These are phyloP conservation scores for Carpinus fangiana DNA, from an alignment of 306 rosid species.

Conservation along the genomic window DNA sequence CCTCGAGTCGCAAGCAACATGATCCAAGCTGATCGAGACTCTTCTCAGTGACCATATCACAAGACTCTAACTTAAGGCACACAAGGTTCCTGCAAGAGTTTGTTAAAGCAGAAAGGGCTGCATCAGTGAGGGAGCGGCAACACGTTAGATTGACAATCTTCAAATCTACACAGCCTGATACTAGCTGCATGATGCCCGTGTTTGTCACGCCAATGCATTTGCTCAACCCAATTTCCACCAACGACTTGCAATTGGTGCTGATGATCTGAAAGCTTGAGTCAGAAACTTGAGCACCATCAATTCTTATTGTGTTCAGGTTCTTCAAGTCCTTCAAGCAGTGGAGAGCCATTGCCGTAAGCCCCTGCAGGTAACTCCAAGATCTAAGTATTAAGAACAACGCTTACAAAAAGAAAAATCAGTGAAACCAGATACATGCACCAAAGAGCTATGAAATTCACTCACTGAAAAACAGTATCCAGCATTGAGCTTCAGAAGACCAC, in stretches of 20 bases:
- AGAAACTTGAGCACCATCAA: slow-evolving; percentile 54
- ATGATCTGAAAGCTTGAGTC: slow-evolving; percentile 43
- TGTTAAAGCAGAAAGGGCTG: slow-evolving; percentile 47
- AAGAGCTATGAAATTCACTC: slow-evolving; percentile 30
- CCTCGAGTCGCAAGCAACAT: slow-evolving; percentile 48
- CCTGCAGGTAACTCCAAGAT: slow-evolving; percentile 36
- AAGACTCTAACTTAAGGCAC: slow-evolving; percentile 67
- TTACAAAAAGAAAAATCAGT: slow-evolving; percentile 6
- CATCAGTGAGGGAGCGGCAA: slow-evolving; percentile 55
- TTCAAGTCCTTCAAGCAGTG: slow-evolving; percentile 49
- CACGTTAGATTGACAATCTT: slow-evolving; percentile 63
- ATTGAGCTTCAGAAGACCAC: slow-evolving; percentile 41
- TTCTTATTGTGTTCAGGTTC: slow-evolving; percentile 46
- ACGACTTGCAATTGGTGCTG: slow-evolving; percentile 47
- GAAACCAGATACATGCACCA: slow-evolving; percentile 14
- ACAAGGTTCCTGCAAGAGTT: slow-evolving; percentile 47
- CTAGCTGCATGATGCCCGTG: slow-evolving; percentile 47
- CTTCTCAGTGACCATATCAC: slow-evolving; percentile 54
- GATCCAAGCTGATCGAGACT: slow-evolving; percentile 51
- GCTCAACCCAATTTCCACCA: slow-evolving; percentile 71
- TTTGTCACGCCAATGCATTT: slow-evolving; percentile 64
- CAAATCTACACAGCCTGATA: slow-evolving; percentile 51
- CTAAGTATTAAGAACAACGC: slow-evolving; percentile 21
- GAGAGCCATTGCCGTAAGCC: slow-evolving; percentile 42
- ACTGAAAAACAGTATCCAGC: slow-evolving; percentile 53